Evolutionary conservation across 176 grass and related monocot genomes (phyloP).

Genomic region (Tillandsia leiboldiana): DNA sequence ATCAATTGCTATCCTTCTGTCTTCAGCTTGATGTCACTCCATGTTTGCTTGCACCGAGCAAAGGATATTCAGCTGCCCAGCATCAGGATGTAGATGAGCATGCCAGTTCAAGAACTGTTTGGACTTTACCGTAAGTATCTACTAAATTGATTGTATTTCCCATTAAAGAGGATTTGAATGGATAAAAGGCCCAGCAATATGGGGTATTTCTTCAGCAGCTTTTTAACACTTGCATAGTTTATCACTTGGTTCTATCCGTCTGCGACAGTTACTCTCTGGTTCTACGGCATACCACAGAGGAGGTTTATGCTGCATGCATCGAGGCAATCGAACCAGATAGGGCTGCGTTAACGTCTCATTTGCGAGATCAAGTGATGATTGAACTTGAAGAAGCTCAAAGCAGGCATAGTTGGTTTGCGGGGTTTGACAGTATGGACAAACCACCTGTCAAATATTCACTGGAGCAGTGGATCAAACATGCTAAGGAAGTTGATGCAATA

Average conservation of each 20-base stretch:
- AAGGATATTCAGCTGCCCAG: constrained; percentile 40
- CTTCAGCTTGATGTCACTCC: constrained; percentile 87
- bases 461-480: constrained; percentile 61
- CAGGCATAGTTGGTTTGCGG: constrained; percentile 66
- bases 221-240: background rate
- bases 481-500: constrained; percentile 54
- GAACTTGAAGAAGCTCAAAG: constrained; percentile 50
- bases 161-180: background rate
- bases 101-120: constrained; percentile 40
- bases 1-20: constrained; percentile 18
- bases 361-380: constrained; percentile 61
- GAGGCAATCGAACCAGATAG: constrained; percentile 69
- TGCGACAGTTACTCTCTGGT: constrained; percentile 74
- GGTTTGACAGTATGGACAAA: constrained; percentile 76
- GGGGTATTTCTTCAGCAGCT: background rate
- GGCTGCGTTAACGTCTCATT: constrained; percentile 47
- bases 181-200: background rate
- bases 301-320: constrained; percentile 72
- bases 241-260: constrained; percentile 9
- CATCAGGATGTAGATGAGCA: constrained; percentile 26
- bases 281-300: constrained; percentile 82
- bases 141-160: constrained; percentile 15
- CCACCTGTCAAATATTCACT: constrained; percentile 59
- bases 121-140: constrained; percentile 75
- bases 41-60: constrained; percentile 67